A percentile compares a stretch with the other conserved stretches of the same genome.
Evolutionary conservation across 306 rosid genomes (phyloP).

Genomic region (Fragaria vesca): DNA sequence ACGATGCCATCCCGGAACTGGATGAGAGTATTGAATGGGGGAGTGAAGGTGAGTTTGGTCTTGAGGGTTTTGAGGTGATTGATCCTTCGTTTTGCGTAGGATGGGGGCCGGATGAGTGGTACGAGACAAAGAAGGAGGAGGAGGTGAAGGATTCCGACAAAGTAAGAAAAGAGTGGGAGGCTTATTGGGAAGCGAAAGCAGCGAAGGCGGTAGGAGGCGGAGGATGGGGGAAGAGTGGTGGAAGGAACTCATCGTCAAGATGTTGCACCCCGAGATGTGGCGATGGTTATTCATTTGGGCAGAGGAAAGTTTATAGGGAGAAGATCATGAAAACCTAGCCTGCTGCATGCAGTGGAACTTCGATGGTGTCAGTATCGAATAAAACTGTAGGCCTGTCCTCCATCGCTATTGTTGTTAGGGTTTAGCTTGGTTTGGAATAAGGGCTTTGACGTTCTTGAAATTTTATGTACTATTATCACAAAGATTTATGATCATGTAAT

Average conservation of each 20-base stretch:
- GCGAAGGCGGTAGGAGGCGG: background rate
- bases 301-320: slow-evolving; percentile 45
- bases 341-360: background rate
- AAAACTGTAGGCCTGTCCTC: too few species aligned
- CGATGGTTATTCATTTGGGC: slow-evolving; percentile 35
- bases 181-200: background rate
- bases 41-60: background rate
- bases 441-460: background rate
- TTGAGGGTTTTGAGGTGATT: background rate
- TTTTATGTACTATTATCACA: too few species aligned
- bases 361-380: background rate
- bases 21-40: background rate
- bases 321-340: slow-evolving; percentile 1
- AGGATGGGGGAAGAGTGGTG: background rate
- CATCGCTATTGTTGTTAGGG: background rate
- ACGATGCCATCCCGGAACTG: background rate
- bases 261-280: slow-evolving; percentile 23
- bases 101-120: background rate
- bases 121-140: background rate
- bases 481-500: too few species aligned
- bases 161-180: background rate
- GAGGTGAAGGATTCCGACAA: background rate
- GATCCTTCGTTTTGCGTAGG: background rate
- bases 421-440: background rate
- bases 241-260: slow-evolving; percentile 30